Percentiles rank a stretch among this genome's conserved stretches.
phyloP scores from a whole-genome alignment of 2,329 filamentous ascomycete species.

The Fusarium torulosum region DNA sequence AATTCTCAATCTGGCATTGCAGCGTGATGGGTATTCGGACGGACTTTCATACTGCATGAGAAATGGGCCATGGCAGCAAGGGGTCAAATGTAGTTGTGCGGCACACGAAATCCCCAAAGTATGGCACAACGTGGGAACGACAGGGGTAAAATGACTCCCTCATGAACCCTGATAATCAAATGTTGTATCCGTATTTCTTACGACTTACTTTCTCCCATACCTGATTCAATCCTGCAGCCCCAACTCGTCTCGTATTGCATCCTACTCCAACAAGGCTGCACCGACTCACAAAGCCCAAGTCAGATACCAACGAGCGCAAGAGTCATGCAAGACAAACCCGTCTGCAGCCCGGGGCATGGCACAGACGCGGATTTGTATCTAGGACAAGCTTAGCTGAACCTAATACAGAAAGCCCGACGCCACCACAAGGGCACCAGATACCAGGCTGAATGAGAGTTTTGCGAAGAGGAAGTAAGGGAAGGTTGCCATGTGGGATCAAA shows the following conservation, averaged over 20 bases:
- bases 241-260: not conserved
- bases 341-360: slow-evolving; percentile 33
- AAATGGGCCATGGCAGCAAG: slow-evolving; percentile 19
- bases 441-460: slow-evolving; percentile 20
- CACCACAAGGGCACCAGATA: slow-evolving; percentile 36
- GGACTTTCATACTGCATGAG: slow-evolving; percentile 8
- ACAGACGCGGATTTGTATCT: slow-evolving; percentile 37
- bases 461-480: slow-evolving; percentile 4
- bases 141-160: slow-evolving; percentile 23
- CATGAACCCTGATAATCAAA: slow-evolving; percentile 21
- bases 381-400: slow-evolving; percentile 41
- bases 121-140: slow-evolving; percentile 35
- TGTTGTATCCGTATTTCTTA: not conserved
- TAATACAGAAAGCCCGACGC: slow-evolving; percentile 42
- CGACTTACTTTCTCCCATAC: not conserved
- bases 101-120: slow-evolving; percentile 27
- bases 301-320: slow-evolving; percentile 22
- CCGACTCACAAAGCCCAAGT: slow-evolving; percentile 4
- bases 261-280: not conserved
- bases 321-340: slow-evolving; percentile 36
- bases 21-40: slow-evolving; percentile 17
- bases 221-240: not conserved
- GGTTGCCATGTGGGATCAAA: slow-evolving; percentile 36
- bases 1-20: slow-evolving; percentile 8
- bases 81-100: slow-evolving; percentile 24